phyloP scores from a whole-genome alignment of 768 basidiomycete species.

The Russula ochroleuca region DNA sequence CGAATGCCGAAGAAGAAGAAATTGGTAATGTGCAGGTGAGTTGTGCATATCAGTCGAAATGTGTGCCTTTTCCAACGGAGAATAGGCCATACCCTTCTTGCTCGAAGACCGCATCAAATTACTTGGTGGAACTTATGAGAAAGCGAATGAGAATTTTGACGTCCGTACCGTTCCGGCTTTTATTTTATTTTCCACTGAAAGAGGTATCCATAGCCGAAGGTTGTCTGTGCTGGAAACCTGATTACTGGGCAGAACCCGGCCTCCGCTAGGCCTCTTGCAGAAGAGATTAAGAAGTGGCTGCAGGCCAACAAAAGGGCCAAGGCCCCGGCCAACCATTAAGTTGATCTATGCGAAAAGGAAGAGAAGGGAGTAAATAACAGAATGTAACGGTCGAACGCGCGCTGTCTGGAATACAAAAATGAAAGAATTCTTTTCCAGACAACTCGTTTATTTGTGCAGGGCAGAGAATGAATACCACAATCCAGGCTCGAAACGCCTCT shows the following conservation, averaged over 20 bases:
- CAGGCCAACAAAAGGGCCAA: constrained; percentile 22
- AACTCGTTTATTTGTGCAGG: not conserved
- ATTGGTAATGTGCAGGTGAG: constrained; percentile 44
- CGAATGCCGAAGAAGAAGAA: constrained; percentile 61
- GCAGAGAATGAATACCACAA: not conserved
- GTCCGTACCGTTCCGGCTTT: constrained; percentile 38
- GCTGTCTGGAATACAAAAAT: not conserved
- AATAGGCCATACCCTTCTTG: constrained; percentile 61
- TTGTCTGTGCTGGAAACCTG: constrained; percentile 55
- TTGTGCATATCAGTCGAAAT: not conserved
- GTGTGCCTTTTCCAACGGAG: not conserved
- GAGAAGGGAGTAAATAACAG: no score
- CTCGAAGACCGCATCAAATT: constrained; percentile 59
- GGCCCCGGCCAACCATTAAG: no score
- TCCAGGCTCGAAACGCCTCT: not conserved
- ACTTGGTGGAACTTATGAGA: constrained; percentile 65
- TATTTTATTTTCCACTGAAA: not conserved
- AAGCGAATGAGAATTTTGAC: constrained; percentile 50
- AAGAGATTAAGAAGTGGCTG: constrained; percentile 54
- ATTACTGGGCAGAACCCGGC: constrained; percentile 75
- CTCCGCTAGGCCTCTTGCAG: constrained; percentile 52
- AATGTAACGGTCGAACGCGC: not conserved
- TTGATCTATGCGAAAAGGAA: not conserved
- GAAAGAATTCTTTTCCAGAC: not conserved
- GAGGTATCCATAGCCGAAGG: constrained; percentile 35